These are phyloP conservation scores for Neurospora sp. DNA, from an alignment of 495 filamentous ascomycete species.

Conservation along the genomic window DNA sequence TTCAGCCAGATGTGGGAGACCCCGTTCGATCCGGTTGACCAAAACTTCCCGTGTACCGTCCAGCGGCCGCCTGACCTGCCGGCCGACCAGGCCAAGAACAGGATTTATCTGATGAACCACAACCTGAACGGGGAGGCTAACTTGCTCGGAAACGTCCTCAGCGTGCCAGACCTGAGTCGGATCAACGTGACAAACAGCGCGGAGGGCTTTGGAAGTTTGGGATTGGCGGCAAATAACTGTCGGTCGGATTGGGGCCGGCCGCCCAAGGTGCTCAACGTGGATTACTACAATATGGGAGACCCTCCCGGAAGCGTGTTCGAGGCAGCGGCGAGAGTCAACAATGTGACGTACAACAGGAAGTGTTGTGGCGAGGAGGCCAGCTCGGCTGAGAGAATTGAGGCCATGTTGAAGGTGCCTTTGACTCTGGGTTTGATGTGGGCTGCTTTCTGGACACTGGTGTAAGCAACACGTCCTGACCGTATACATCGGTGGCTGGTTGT, in stretches of 20 bases:
- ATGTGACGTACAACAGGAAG: constrained; percentile 63
- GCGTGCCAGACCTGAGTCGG: constrained; percentile 65
- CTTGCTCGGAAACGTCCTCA: constrained; percentile 45
- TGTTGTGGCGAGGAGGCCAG: constrained; percentile 54
- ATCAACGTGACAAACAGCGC: constrained; percentile 62
- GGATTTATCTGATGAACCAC: constrained; percentile 88
- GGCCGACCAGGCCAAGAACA: constrained; percentile 38
- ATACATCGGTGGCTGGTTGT: neutral
- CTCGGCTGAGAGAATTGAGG: constrained; percentile 9
- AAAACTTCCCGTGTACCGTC: constrained; percentile 56
- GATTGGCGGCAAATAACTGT: constrained; percentile 57
- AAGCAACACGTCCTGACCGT: neutral
- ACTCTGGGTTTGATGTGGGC: constrained; percentile 5
- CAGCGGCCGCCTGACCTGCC: constrained; percentile 57
- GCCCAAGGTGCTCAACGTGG: constrained; percentile 82
- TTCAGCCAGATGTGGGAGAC: constrained; percentile 73
- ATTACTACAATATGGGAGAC: constrained; percentile 71
- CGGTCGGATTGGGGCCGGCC: constrained; percentile 55
- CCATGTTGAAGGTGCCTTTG: constrained; percentile 2
- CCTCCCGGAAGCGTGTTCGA: constrained; percentile 77
- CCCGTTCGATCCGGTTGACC: constrained; percentile 54
- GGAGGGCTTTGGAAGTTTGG: constrained; percentile 59
- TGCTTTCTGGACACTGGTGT: constrained; percentile 1
- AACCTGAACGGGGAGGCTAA: constrained; percentile 71
- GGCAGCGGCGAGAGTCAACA: constrained; percentile 76